Conservation (phyloP, 2,329 filamentous ascomycete genomes). For the Cladophialophora bantiana region DNA sequence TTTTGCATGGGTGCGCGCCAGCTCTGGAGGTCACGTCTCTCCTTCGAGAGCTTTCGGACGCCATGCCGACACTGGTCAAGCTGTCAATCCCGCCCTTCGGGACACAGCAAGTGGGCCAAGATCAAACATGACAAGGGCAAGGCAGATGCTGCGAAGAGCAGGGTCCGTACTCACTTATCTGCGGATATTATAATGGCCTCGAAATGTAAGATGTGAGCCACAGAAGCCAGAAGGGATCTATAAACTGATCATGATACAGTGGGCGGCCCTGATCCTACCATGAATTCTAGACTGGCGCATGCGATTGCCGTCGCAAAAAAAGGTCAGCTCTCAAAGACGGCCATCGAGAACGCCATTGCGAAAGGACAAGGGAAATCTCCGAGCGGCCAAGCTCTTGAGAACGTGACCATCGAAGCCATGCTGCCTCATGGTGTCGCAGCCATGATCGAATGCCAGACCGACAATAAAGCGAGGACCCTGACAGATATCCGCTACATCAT, state of each 20-base stretch:
- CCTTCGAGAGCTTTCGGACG: slow-evolving; percentile 25
- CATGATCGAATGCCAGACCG: slow-evolving; percentile 80
- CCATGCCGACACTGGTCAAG: slow-evolving; percentile 36
- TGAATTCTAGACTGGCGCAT: slow-evolving; percentile 77
- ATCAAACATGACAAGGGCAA: slow-evolving; percentile 95
- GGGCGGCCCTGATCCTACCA: slow-evolving; percentile 74
- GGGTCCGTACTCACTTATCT: slow-evolving; percentile 70
- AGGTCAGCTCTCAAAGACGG: slow-evolving; percentile 80
- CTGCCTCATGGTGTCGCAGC: slow-evolving; percentile 58
- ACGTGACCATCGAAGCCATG: slow-evolving; percentile 55
- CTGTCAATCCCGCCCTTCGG: slow-evolving; percentile 54
- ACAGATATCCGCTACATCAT: slow-evolving; percentile 75
- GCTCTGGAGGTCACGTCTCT: slow-evolving; percentile 19
- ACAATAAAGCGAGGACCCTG: slow-evolving; percentile 76
- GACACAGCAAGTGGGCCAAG: slow-evolving; percentile 94
- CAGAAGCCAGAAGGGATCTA: not conserved
- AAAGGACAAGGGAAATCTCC: slow-evolving; percentile 84
- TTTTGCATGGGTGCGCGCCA: slow-evolving; percentile 30
- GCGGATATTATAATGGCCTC: slow-evolving; percentile 77
- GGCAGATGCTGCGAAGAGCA: slow-evolving; percentile 77
- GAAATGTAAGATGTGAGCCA: slow-evolving; percentile 62
- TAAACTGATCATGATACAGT: slow-evolving; percentile 57
- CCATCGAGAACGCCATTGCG: slow-evolving; percentile 85
- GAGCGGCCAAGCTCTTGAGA: slow-evolving; percentile 74
- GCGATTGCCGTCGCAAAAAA: slow-evolving; percentile 81